phyloP scores from a whole-genome alignment of 2,329 filamentous ascomycete species.

The Pleurostoma richardsiae region DNA sequence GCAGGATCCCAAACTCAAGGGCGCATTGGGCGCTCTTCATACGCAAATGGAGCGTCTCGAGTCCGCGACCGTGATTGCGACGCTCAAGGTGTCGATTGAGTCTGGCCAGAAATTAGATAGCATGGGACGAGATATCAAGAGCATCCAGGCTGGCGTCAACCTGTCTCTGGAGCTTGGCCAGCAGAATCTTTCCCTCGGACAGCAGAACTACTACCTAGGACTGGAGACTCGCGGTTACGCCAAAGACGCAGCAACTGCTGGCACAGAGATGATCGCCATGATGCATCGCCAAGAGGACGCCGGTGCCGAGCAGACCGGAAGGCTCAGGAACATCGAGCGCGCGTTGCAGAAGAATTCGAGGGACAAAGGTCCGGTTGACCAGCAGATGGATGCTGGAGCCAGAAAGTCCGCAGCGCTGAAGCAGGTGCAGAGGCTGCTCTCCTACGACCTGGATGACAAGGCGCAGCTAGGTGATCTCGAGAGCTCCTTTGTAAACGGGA shows the following conservation, averaged over 20 bases:
- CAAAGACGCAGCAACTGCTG: neutral
- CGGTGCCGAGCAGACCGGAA: neutral
- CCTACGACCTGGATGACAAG: neutral
- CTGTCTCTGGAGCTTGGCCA: neutral
- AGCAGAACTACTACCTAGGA: neutral
- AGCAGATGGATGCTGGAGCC: neutral
- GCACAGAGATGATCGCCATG: neutral
- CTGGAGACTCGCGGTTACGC: neutral
- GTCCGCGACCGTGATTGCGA: neutral
- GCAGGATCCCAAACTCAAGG: constrained; percentile 5
- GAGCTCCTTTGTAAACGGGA: neutral
- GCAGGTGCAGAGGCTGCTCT: neutral
- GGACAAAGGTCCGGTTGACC: neutral
- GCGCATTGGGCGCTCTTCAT: constrained; percentile 3
- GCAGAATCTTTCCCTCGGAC: neutral
- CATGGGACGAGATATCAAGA: neutral
- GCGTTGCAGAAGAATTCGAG: neutral
- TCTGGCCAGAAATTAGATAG: neutral
- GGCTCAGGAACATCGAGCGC: neutral
- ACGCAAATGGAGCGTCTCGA: constrained; percentile 5
- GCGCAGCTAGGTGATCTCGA: neutral
- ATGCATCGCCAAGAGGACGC: neutral
- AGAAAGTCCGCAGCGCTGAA: neutral
- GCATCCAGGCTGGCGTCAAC: neutral
- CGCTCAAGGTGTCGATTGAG: neutral